Conservation (phyloP, 305 asterid species). For the Fraxinus angustifolia region DNA sequence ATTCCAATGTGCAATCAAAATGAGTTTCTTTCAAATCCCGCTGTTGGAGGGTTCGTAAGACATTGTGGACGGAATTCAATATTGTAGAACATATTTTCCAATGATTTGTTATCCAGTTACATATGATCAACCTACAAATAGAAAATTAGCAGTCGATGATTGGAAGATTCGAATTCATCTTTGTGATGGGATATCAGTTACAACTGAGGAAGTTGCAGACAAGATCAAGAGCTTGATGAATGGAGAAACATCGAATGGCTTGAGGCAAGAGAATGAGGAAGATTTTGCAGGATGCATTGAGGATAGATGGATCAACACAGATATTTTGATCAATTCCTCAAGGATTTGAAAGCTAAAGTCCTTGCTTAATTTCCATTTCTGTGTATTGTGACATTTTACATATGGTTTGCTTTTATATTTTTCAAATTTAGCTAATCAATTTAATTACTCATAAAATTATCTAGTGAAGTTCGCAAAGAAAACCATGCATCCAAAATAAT, state of each 20-base stretch:
- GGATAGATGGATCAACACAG: constrained; percentile 41
- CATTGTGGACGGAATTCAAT: constrained; percentile 58
- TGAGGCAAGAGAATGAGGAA: constrained; percentile 29
- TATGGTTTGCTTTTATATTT: background rate
- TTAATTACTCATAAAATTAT: background rate
- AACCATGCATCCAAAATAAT: constrained; percentile 5
- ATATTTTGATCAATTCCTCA: constrained; percentile 37
- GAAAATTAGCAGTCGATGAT: constrained; percentile 61
- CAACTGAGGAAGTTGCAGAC: constrained; percentile 35
- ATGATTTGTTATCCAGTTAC: constrained; percentile 42
- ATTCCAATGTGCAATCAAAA: constrained; percentile 52
- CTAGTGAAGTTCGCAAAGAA: background rate
- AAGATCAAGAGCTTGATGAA: constrained; percentile 41
- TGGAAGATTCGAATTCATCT: constrained; percentile 62
- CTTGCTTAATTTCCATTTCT: background rate
- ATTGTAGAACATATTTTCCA: constrained; percentile 50
- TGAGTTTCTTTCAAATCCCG: constrained; percentile 39
- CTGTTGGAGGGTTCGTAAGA: constrained; percentile 40
- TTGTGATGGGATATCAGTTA: constrained; percentile 25
- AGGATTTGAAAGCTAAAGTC: constrained; percentile 33
- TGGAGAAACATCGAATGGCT: constrained; percentile 14
- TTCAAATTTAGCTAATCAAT: background rate
- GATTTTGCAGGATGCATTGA: constrained; percentile 36
- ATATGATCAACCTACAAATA: constrained; percentile 52
- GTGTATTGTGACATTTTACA: background rate